Base-by-base conservation (phyloP, 2,329 filamentous ascomycete genomes). In the Plenodomus tracheiphilus region DNA sequence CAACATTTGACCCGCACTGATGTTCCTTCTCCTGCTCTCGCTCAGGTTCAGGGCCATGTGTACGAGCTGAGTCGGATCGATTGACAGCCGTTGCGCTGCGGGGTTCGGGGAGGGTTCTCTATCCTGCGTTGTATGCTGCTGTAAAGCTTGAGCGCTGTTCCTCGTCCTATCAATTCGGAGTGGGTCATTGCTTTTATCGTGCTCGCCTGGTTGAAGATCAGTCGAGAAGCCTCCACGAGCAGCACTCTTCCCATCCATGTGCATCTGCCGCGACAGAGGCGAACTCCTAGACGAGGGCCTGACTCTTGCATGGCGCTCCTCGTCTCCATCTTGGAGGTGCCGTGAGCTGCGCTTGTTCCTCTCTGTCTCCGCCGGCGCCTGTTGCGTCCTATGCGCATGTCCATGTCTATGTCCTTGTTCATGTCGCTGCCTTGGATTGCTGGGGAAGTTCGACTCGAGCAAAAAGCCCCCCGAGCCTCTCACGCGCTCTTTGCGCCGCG, bases 31-130 rank as follows among this genome's bases (percentile, higher is more conserved):
- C 56, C 85, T 84, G 64, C 87, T 89, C 71, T 97, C 91, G 75
- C 89, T 96, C 41, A 97, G 74, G 56, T 87, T 94, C 60, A 97
- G 75, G 1, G 93, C 93, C 82, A 97, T 89, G 64, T 91, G 91
- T 36, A 97, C 91, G 56, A 97, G 95, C 71, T 96, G 89, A 3
- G 87, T 84, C 7, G 92, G 88, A 64, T 97, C 92, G 51, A 88
- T 80, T 61, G 91, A 85, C 17, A 88, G 66, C 5, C 73, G 77
- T 16, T 66, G 53, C n/a, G 46, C 53, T 47, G 51, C 41, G 3
- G 49, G 25, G 30, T 42, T 53, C 18, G 53, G 41, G 22, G 49
- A 43, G 4, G 46, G 21, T 17, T 47, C 47, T 38, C 53, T 47
- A 35, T 51, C 46, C 18, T 43, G 53, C 18, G 42, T 47, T 7